Conservation (phyloP, 306 rosid genomes). For the Canavalia gladiata region DNA sequence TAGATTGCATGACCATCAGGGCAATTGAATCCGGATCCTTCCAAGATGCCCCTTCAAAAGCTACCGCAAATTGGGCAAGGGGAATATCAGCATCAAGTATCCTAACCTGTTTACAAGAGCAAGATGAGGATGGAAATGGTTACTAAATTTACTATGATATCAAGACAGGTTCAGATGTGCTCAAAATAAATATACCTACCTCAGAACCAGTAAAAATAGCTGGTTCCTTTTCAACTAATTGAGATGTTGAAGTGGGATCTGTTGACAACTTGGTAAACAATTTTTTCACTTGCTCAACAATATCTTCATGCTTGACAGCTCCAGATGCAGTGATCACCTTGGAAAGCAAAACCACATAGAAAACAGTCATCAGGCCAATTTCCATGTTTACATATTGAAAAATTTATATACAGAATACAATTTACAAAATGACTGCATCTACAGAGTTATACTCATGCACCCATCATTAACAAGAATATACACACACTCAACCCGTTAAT, state of each 20-base stretch:
- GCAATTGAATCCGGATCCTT: constrained; percentile 96
- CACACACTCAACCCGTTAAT: neutral
- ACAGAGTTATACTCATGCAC: neutral
- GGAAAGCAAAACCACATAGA: constrained; percentile 41
- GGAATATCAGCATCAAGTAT: constrained; percentile 90
- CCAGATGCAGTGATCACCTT: constrained; percentile 92
- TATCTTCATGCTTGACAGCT: constrained; percentile 86
- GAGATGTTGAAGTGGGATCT: constrained; percentile 82
- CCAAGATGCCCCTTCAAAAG: constrained; percentile 97
- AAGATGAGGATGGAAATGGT: constrained; percentile 29
- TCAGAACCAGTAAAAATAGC: constrained; percentile 94
- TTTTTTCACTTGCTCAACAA: constrained; percentile 74
- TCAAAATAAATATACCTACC: constrained; percentile 58
- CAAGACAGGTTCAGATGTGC: neutral
- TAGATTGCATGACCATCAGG: constrained; percentile 97
- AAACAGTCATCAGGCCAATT: constrained; percentile 13
- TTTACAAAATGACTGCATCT: neutral
- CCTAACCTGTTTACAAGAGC: constrained; percentile 71
- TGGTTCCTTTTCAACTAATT: constrained; percentile 81
- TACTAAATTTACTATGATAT: neutral
- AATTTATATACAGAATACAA: neutral
- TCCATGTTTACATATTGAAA: neutral
- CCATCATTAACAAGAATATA: neutral
- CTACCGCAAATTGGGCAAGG: constrained; percentile 90
- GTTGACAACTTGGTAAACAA: constrained; percentile 80